Base-by-base conservation (phyloP, 1,284 basidiomycete species). In the Ceratobasidium papillatum region DNA sequence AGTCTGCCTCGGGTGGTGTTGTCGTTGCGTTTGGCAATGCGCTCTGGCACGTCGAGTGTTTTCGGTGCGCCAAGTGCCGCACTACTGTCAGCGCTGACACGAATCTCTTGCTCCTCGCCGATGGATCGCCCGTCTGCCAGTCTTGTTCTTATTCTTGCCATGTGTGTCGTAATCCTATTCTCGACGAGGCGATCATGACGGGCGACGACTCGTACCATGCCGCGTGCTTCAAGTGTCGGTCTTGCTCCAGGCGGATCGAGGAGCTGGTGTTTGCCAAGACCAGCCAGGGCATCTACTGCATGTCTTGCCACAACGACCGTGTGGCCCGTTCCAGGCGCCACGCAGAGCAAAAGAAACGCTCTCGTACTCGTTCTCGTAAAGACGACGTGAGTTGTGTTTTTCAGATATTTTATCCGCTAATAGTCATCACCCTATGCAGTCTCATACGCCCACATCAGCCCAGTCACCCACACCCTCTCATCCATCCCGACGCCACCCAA, bases 191-290 rank as follows among this genome's bases (percentile, higher is more conserved):
- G 19, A 98, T 99, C 83, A 98, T 99, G 93, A 97, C 97, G 14
- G 96, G 97, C 74, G 96, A 99, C 83, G 97, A 99, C 82, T 96
- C 95, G 0, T 99, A 99, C 80, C 97, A 99, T 82, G 96, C 97
- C 1, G 93, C 96, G 79, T 99, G 97, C 85, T 99, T 99, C 87
- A 96, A 96, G 78, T 99, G 97, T 84, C 93, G 95, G 79, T 93
- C 96, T 47, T 99, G 97, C 85, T 90, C 91, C 81, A 92, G 93
- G 80, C 89, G 94, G 75, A 99, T 99, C 79, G 96, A 99, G 82
- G 97, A 99, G 82, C 90, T 99, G 68, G 95, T 99, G 74, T 99
- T 99, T 80, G 98, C 97, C 73, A 99, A 99, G 86, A 99, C 98
- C 0, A 94, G 91, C 77, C 95, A 98, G 80, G 97, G 98, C 63